Evolutionary conservation across 2,329 filamentous ascomycete genomes (phyloP), one percentile per base, ranked within the genome.

Genomic region (Penicillium sumatraense): DNA sequence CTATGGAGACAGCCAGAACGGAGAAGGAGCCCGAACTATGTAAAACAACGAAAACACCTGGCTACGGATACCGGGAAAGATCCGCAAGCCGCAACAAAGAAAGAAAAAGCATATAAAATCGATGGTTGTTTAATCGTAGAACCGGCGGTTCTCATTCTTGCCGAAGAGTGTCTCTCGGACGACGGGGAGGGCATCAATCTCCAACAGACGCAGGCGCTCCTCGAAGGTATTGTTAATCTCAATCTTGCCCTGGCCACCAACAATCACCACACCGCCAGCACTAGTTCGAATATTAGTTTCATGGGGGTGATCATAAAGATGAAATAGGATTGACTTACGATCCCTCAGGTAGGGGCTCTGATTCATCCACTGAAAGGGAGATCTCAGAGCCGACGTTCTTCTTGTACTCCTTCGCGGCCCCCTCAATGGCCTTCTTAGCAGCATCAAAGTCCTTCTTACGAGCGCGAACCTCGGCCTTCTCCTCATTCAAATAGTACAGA

Each of bases 211-310:
- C 76, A 99, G 82, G 64, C 95, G 88, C 73, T 96, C 90, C 74
- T 98, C 95, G 66, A 98, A 90, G 52, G 95, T 98, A 82, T 99
- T 98, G 85, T 97, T 93, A 76, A 99, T 93, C 69, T 96, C 92
- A 73, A 99, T 98, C 83, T 93, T 97, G 73, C 95, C 95, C 62
- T 83, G 83, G 64, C 89, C 88, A 62, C 93, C 91, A 52, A 96
- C 78, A 62, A 99, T 86, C 55, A 85, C 75, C 54, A 96, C 83
- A 68, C 95, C 95, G 57, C 95, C 95, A 57, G 92, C 83, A 69
- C 95, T 98, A 38, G 10, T 36, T 16, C n/a, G n/a, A 36, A 20
- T 47, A 26, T 50, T 44, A 47, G 41, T 23, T 4, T 14, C 26
- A 8, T 16, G 2, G 24, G 7, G 16, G 8, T 14, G 5, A 24